Evolutionary conservation across 441 rosid genomes (phyloP), one percentile per base, ranked within the genome.

Genomic region (Pelargonium exstipulatum): DNA sequence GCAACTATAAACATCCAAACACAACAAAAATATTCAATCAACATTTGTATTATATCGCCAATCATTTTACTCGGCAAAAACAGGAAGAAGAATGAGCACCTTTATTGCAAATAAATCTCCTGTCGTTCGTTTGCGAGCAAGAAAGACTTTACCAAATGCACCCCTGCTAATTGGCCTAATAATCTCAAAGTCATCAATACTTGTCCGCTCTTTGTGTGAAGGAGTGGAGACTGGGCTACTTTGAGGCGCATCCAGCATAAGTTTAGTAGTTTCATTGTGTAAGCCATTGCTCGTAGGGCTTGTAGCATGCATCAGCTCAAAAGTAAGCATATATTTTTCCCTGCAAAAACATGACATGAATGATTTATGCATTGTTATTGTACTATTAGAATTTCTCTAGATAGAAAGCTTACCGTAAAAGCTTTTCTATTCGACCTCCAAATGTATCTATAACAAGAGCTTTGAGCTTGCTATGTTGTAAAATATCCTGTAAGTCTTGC

Each of bases 141-240:
- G 92, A 75, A 86, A 91, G 78, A 91, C 97, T 83, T 86, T 88
- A 62, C 95, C 97, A 71, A 85, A 91, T 60, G 92, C 92, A 45
- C 97, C 97, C 80, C 90, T 86, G 80, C 92, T 91, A 61, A 91
- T 86, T 75, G 92, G 97, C 77, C 87, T 91, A 78, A 91, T 87
- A 74, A 86, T 91, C 79, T 89, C 97, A 84, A 91, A 91, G 75
- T 91, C 97, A 76, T 87, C 88, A 61, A 91, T 91, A 79, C 92
- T 83, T 73, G 85, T 88, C 73, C 91, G 80, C 57, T 88, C 97
- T 78, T 77, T 87, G 68, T 81, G 89, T 62, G 79, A 76, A 72
- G 88, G 83, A 77, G 91, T 76, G 46, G 84, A 71, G 17, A 67
- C 65, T 49, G 82, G 17, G 66, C 80, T 82, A 64, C 88, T 80